Evolutionary conservation across 2,329 filamentous ascomycete species (phyloP).

Genomic region (Pestalotiopsis sp.): DNA sequence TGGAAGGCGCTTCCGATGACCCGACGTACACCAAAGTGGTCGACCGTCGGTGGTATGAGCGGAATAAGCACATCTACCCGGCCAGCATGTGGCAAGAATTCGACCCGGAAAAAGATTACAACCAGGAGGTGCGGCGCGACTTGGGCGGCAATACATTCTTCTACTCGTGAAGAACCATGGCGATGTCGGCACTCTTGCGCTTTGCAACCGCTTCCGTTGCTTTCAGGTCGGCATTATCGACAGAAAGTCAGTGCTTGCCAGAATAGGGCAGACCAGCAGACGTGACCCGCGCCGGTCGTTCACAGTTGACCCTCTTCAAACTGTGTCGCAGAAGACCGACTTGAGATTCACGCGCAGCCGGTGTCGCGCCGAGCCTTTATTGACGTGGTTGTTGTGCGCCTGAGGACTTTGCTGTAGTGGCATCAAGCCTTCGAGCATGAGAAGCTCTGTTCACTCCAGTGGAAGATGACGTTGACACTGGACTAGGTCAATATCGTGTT

Average conservation of each 20-base stretch:
- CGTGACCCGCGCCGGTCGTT: neutral
- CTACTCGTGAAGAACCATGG: constrained; percentile 54
- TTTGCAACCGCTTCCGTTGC: neutral
- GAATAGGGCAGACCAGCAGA: neutral
- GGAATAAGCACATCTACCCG: constrained; percentile 97
- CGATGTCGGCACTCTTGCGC: neutral
- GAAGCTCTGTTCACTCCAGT: neutral
- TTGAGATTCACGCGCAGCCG: neutral
- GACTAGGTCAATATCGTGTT: neutral
- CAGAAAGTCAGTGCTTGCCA: neutral
- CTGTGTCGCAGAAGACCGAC: neutral
- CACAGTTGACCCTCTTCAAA: neutral
- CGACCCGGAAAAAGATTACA: constrained; percentile 86
- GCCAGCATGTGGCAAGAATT: constrained; percentile 96
- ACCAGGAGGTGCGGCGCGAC: constrained; percentile 76
- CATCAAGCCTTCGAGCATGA: neutral
- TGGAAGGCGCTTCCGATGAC: constrained; percentile 79
- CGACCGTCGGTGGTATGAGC: constrained; percentile 94
- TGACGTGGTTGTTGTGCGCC: neutral
- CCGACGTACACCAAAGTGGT: constrained; percentile 88
- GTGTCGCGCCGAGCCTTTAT: neutral
- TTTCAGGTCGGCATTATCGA: no score
- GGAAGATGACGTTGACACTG: constrained; percentile 6
- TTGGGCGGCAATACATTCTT: constrained; percentile 92
- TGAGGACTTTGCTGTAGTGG: neutral